Evolutionary conservation across 148 eudicot genomes (phyloP).

Genomic region (Heliamphora exappendiculata): DNA sequence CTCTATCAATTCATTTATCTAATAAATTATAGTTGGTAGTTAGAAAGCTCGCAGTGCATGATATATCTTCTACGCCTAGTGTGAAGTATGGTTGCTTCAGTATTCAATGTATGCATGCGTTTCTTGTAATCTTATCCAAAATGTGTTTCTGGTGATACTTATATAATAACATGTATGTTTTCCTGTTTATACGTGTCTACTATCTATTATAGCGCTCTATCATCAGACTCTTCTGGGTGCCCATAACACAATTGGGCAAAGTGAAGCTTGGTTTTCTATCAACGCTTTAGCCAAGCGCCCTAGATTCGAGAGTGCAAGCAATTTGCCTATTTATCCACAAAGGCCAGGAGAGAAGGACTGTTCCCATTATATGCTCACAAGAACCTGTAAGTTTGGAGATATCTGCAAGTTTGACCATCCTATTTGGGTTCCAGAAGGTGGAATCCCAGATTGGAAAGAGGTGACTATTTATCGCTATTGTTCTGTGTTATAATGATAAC

Average conservation of each 20-base stretch:
- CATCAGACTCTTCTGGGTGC: constrained; percentile 73
- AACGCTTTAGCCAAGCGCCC: constrained; percentile 88
- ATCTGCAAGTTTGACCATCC: constrained; percentile 99
- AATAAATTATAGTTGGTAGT: neutral
- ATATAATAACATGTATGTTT: constrained; percentile 38
- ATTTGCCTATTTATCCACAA: constrained; percentile 88
- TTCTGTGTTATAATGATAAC: constrained; percentile 16
- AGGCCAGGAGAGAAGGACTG: constrained; percentile 99
- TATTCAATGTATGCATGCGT: constrained; percentile 11
- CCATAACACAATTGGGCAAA: constrained; percentile 70
- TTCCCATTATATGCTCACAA: constrained; percentile 95
- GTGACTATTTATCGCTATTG: constrained; percentile 54
- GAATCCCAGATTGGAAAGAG: constrained; percentile 99
- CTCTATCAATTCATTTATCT: neutral
- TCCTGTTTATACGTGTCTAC: constrained; percentile 45
- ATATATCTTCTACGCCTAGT: constrained; percentile 4
- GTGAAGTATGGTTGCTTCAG: neutral
- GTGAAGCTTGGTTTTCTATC: constrained; percentile 86
- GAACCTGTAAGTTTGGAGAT: constrained; percentile 98
- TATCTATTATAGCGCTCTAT: constrained; percentile 79
- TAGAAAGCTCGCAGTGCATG: neutral
- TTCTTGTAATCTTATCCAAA: constrained; percentile 18
- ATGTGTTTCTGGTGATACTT: constrained; percentile 10
- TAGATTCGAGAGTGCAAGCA: constrained; percentile 80
- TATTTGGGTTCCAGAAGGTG: constrained; percentile 98